Evolutionary conservation across 257 asterid genomes (phyloP).

Genomic region (Nyctanthes arbortristis): DNA sequence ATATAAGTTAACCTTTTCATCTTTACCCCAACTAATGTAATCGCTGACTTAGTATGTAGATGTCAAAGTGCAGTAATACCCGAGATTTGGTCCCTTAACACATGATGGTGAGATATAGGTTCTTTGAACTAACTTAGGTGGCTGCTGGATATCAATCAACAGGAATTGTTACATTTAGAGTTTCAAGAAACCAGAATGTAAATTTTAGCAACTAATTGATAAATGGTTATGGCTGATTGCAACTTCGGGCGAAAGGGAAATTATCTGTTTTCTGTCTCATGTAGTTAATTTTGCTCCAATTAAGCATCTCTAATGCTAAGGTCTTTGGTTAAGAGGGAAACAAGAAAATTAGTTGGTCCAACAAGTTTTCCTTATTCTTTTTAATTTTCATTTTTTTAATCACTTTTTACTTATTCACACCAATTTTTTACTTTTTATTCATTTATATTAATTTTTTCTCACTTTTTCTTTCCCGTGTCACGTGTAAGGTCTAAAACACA

Average conservation of each 20-base stretch:
- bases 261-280: not conserved
- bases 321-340: too few species aligned
- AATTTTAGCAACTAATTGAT: conserved; percentile 21
- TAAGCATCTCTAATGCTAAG: too few species aligned
- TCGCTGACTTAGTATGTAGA: conserved; percentile 8
- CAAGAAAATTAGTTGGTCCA: too few species aligned
- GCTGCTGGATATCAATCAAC: conserved; percentile 19
- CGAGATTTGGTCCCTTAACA: not conserved
- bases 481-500: too few species aligned
- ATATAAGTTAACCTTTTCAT: conserved; percentile 20
- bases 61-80: conserved; percentile 3
- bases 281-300: too few species aligned
- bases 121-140: conserved; percentile 28
- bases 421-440: too few species aligned
- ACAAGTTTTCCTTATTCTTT: too few species aligned
- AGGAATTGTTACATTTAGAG: conserved; percentile 13
- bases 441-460: too few species aligned
- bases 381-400: too few species aligned
- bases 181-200: conserved; percentile 29
- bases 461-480: too few species aligned
- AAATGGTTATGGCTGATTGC: not conserved
- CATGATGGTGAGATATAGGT: conserved; percentile 20
- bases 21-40: not conserved
- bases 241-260: not conserved
- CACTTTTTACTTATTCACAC: too few species aligned